phyloP scores from a whole-genome alignment of 306 rosid species.

The Prinsepia uniflora region DNA sequence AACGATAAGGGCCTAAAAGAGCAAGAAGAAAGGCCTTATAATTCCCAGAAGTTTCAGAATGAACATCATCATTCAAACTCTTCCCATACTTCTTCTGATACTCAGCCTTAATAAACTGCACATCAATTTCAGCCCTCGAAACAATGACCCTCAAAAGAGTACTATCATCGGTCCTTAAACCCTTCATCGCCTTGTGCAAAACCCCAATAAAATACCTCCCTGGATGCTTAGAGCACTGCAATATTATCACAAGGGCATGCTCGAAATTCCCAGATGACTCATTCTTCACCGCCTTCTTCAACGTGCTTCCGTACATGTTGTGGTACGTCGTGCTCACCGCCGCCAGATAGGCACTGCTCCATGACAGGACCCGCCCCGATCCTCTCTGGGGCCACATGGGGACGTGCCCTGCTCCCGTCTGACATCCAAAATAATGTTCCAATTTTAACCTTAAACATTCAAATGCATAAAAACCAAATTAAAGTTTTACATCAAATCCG shows the following conservation, averaged over 20 bases:
- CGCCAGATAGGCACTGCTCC: conserved; percentile 63
- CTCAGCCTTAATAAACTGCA: conserved; percentile 75
- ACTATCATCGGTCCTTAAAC: conserved; percentile 69
- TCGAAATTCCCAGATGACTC: conserved; percentile 75
- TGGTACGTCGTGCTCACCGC: conserved; percentile 48
- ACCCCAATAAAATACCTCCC: conserved; percentile 76
- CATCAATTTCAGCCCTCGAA: conserved; percentile 75
- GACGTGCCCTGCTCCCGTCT: too few species aligned
- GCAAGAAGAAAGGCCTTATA: conserved; percentile 67
- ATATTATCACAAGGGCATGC: conserved; percentile 56
- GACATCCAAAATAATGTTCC: too few species aligned
- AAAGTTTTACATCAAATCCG: too few species aligned
- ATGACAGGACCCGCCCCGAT: too few species aligned
- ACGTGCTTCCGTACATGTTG: conserved; percentile 47
- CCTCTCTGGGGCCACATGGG: too few species aligned
- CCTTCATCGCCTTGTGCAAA: conserved; percentile 63
- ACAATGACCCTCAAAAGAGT: conserved; percentile 62
- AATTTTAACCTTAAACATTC: too few species aligned
- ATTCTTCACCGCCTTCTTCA: conserved; percentile 65
- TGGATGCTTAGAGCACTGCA: conserved; percentile 65
- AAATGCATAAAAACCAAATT: too few species aligned
- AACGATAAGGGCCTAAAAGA: conserved; percentile 59
- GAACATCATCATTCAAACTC: conserved; percentile 59
- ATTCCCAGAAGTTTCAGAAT: conserved; percentile 73
- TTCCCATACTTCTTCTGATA: conserved; percentile 60